Evolutionary conservation across 1,139 yeast species (phyloP).

Genomic region (Scheffersomyces illinoinensis): DNA sequence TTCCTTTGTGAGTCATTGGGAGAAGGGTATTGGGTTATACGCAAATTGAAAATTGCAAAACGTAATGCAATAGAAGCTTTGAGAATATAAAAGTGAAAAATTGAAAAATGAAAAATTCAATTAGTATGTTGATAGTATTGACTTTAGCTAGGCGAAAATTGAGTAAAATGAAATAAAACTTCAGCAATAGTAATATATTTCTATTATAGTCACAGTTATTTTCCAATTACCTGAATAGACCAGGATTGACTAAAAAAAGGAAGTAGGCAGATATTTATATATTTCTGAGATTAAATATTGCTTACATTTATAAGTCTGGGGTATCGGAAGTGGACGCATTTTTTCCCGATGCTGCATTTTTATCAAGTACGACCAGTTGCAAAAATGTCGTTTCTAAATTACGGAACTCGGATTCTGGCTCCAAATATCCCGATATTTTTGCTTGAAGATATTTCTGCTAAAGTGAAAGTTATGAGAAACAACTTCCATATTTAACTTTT

Average conservation of each 20-base stretch:
- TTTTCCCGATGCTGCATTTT: neutral
- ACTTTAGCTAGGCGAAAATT: neutral
- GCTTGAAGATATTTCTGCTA: neutral
- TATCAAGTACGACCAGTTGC: neutral
- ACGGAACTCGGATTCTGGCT: neutral
- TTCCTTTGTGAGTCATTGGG: constrained; percentile 7
- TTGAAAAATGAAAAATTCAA: neutral
- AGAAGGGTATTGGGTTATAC: neutral
- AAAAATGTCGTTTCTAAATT: neutral
- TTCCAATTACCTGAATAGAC: no score
- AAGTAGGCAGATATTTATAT: neutral
- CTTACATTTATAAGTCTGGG: neutral
- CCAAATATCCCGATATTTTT: no score
- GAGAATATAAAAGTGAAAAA: neutral
- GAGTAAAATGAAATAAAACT: no score
- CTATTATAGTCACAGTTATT: neutral
- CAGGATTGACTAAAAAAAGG: neutral
- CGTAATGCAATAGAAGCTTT: neutral
- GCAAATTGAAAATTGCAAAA: neutral
- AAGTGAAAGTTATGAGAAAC: no score
- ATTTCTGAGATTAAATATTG: neutral
- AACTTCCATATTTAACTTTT: neutral
- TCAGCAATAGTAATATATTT: neutral
- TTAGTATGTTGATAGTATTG: neutral
- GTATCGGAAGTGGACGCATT: neutral